A percentile compares a stretch with the other conserved stretches of the same genome.
phyloP scores from a whole-genome alignment of 2,329 filamentous ascomycete species.

The Pseudogymnoascus sp. region DNA sequence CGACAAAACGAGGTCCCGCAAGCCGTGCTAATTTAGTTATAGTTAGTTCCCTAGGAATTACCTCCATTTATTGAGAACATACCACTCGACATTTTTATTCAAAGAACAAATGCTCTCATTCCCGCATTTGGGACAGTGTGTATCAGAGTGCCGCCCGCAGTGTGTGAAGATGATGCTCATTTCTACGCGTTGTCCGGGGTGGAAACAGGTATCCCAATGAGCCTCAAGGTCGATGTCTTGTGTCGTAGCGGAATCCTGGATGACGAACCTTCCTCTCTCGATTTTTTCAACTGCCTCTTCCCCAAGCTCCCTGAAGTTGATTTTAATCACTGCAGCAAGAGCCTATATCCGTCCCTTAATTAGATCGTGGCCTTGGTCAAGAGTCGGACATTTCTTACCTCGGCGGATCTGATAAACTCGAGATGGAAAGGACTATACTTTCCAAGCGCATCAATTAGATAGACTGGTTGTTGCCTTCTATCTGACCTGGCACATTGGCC shows the following conservation, averaged over 20 bases:
- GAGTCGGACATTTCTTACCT: slow-evolving; percentile 8
- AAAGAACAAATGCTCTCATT: not conserved
- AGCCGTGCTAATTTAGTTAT: not conserved
- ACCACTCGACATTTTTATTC: not conserved
- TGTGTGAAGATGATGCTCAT: not conserved
- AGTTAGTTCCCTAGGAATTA: not conserved
- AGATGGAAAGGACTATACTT: slow-evolving; percentile 24
- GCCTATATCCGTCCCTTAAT: not conserved
- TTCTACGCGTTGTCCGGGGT: not conserved
- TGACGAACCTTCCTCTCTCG: not conserved
- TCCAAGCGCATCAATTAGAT: slow-evolving; percentile 25
- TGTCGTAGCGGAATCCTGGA: not conserved
- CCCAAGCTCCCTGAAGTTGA: not conserved
- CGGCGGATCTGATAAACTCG: slow-evolving; percentile 24
- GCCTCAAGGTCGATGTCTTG: not conserved
- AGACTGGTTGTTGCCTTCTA: slow-evolving; percentile 28
- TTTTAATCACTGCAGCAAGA: not conserved
- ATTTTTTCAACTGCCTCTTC: not conserved
- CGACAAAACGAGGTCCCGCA: not conserved
- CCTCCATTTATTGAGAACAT: not conserved
- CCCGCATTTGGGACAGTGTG: not conserved
- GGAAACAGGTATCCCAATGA: not conserved
- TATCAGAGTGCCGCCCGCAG: not conserved
- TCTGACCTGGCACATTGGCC: slow-evolving; percentile 20
- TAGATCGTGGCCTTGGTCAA: not conserved